Percentiles rank a stretch among this genome's conserved stretches.
phyloP scores from a whole-genome alignment of 116 monocot genomes.

The Iris pallida region DNA sequence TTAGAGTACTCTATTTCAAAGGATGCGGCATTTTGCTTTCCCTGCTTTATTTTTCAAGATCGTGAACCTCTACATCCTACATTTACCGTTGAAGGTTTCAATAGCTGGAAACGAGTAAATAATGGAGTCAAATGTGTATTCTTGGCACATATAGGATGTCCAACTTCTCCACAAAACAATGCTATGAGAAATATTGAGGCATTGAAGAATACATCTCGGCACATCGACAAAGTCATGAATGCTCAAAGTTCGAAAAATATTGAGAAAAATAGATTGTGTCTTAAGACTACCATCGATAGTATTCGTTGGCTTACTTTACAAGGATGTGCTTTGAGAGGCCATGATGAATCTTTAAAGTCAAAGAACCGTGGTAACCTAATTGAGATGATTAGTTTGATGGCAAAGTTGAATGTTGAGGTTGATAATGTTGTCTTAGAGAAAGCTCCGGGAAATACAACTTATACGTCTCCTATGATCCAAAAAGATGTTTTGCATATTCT shows the following conservation, averaged over 20 bases:
- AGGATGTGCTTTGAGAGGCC: constrained; percentile 18
- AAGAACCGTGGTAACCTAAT: constrained; percentile 15
- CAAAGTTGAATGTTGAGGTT: neutral
- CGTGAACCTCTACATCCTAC: too few species aligned
- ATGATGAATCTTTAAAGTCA: constrained; percentile 9
- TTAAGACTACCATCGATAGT: constrained; percentile 8
- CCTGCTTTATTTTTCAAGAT: too few species aligned
- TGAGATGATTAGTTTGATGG: constrained; percentile 12
- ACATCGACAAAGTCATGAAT: too few species aligned
- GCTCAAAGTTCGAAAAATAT: neutral
- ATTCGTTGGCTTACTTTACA: constrained; percentile 17
- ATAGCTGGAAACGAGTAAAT: too few species aligned
- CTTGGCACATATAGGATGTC: too few species aligned
- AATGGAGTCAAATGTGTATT: too few species aligned
- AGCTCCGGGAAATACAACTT: constrained; percentile 6
- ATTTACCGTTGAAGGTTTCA: too few species aligned
- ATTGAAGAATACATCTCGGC: too few species aligned
- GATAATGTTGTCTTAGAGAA: constrained; percentile 10
- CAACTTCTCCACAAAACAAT: too few species aligned
- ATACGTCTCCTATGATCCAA: constrained; percentile 14
- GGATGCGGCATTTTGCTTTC: too few species aligned
- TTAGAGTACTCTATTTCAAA: too few species aligned
- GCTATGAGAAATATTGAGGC: too few species aligned
- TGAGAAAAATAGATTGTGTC: neutral
- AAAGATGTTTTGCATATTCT: constrained; percentile 21